Evolutionary conservation across 768 basidiomycete genomes (phyloP).

Genomic region (Cubamyces lactineus): DNA sequence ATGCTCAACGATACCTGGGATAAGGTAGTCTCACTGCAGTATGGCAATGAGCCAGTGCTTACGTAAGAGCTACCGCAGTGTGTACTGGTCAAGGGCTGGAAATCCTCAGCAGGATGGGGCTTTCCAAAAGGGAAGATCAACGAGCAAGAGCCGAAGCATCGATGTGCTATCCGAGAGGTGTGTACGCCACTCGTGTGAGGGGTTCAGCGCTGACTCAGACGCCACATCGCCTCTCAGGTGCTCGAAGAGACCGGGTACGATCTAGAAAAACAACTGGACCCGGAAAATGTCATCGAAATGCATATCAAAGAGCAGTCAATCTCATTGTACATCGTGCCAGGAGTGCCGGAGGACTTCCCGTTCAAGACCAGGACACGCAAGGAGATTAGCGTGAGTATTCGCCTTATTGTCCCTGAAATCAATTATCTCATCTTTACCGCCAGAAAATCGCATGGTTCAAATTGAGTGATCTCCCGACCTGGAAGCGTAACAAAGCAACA

Average conservation of each 20-base stretch:
- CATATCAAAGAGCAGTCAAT: conserved; percentile 90
- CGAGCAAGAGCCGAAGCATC: conserved; percentile 79
- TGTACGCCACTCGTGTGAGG: conserved; percentile 27
- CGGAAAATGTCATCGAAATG: conserved; percentile 76
- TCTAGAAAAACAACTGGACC: conserved; percentile 65
- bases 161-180: conserved; percentile 93
- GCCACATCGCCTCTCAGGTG: conserved; percentile 57
- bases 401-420: conserved; percentile 7
- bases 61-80: conserved; percentile 54
- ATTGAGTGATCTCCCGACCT: conserved; percentile 87
- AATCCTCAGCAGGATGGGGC: conserved; percentile 96
- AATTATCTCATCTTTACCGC: conserved; percentile 20
- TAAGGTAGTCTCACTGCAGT: conserved; percentile 60
- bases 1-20: conserved; percentile 92
- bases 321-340: conserved; percentile 87
- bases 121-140: conserved; percentile 99
- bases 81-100: conserved; percentile 98
- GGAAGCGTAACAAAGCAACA: conserved; percentile 75
- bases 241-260: conserved; percentile 98
- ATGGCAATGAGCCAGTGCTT: conserved; percentile 17
- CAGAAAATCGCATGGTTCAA: conserved; percentile 98
- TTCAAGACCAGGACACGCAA: conserved; percentile 96
- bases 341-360: conserved; percentile 82
- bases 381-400: conserved; percentile 86
- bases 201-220: conserved; percentile 15